Base-by-base conservation (phyloP, 148 eudicot species). In the Simmondsia chinensis region DNA sequence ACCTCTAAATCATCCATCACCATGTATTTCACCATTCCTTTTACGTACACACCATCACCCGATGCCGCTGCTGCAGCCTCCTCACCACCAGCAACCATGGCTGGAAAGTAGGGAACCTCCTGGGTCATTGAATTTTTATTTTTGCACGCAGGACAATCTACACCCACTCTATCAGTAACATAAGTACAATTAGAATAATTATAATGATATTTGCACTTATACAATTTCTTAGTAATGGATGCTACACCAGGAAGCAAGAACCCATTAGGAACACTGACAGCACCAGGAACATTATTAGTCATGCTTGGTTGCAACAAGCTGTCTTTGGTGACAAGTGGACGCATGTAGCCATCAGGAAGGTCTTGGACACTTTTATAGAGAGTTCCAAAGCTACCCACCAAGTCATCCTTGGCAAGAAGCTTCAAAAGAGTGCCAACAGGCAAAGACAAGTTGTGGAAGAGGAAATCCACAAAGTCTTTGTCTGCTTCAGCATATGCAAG, bases 381-480 rank as follows among this genome's bases (percentile, higher is more conserved):
- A 14, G 38, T 23, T 2, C 38, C 41, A 8, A 68, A 25, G 16
- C 47, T 26, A 1, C 73, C 68, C 6, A 34, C 20, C 64, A 40
- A 56, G 11, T 23, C 43, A 10, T 46, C 8, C 1, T 47, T 30
- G 2, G 28, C 4, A 0, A 52, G 39, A 15, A 61, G 59, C 0
- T 32, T 37, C 2, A 35, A 20, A 5, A 61, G 39, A n/a, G 33
- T 33, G 4, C 46, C 53, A 0, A 61, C 1, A 0, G 59, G 59
- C 39, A 61, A 30, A 1, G 48, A 26, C 11, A 61, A 29, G 0
- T 52, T 29, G 20, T 61, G 42, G 36, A 61, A 53, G 31, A 53
- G 47, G 48, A 61, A 53, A 33, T 53, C 59, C 5, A 61, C 53
- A 27, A 44, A 61, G n/a, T 48, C 47, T 48, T 58, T 58, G 31